Base-by-base conservation (phyloP, 306 rosid species). In the Cajanus cajan region DNA sequence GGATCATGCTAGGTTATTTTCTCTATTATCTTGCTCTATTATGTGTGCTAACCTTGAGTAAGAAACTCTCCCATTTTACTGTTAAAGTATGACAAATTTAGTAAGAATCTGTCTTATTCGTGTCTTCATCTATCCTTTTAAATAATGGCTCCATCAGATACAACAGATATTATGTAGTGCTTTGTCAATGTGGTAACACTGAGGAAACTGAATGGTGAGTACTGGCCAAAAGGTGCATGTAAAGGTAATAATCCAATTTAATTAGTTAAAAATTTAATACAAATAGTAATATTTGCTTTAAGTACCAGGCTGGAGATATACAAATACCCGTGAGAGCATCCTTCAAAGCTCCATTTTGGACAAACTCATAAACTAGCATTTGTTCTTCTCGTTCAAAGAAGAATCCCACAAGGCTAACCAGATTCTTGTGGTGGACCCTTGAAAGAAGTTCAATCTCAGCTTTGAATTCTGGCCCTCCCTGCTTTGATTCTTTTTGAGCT, bases 361-460 rank as follows among this genome's bases (percentile, higher is more conserved):
- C 62, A 65, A 75, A 86, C 78, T 91, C 91, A 6, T 90, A 90
- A 28, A 90, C 83, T 33, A 65, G 18, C 71, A 65, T 65, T 39
- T 65, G 71, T 79, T 91, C 93, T 81, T 86, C 96, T n/a, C 65
- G 62, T 68, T 91, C 91, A 66, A 87, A 82, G 81, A 93, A 91
- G 73, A 87, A 91, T 14, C 96, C 96, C 25, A 87, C 13, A 14
- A 91, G 91, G 76, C 73, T 63, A 24, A 90, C 93, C 15, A 90
- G 87, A 78, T 90, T 90, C 71, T 72, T 90, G 69, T 91, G 96
- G 50, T 91, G 96, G 37, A 86, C 93, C 77, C 96, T 85, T 25
- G 96, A 90, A 48, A 91, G 89, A 18, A 91, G 91, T 77, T 89
- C 96, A 71, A 91, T 85, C 82, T 91, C 96, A 11, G 86, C 83